phyloP scores from a whole-genome alignment of 805 yeast genomes.

The Barnettozyma wickerhamii region DNA sequence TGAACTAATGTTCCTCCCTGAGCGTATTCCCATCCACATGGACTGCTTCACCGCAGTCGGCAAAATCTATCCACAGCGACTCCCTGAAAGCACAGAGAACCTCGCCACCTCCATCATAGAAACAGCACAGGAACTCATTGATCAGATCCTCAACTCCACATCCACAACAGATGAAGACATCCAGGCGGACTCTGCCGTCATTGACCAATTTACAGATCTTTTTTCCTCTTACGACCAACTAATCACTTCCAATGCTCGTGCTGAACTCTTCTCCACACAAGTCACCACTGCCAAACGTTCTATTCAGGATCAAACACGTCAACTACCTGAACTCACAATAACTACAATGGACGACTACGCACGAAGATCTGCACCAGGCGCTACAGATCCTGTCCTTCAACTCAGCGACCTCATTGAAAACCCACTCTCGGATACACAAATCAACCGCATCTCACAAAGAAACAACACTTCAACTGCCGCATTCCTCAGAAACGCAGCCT shows the following conservation, averaged over 20 bases:
- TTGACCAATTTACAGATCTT: conserved; percentile 3
- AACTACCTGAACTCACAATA: conserved; percentile 13
- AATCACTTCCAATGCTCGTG: conserved; percentile 12
- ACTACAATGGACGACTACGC: conserved; percentile 11
- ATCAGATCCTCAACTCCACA: background rate
- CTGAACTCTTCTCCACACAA: conserved; percentile 10
- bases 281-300: conserved; percentile 14
- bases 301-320: conserved; percentile 2
- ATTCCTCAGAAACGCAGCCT: conserved; percentile 38
- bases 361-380: background rate
- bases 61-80: background rate
- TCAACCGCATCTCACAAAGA: background rate
- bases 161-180: background rate
- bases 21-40: too few relatives aligned
- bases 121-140: background rate
- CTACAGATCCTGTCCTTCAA: background rate
- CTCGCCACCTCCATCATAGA: background rate
- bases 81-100: background rate
- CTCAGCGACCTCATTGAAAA: conserved; percentile 2
- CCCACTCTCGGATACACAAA: background rate
- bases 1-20: too few relatives aligned
- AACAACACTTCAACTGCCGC: background rate
- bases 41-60: background rate
- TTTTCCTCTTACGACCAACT: conserved; percentile 18
- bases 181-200: background rate